Conservation (phyloP, 306 rosid species). For the Prunus davidiana region DNA sequence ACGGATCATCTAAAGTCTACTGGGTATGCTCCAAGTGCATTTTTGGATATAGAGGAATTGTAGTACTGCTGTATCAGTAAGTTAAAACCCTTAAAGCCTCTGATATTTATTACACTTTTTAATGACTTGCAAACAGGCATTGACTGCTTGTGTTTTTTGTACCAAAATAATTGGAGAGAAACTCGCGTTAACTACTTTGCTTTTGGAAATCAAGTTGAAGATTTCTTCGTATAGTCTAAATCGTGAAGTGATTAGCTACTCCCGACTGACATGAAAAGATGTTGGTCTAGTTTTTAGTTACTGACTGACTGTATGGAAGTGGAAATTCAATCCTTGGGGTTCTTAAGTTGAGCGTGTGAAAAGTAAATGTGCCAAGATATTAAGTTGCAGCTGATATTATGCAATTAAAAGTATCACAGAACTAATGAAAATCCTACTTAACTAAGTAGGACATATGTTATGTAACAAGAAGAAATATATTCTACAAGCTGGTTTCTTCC, state of each 20-base stretch:
- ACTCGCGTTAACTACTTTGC: not conserved
- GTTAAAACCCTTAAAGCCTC: not conserved
- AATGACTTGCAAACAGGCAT: not conserved
- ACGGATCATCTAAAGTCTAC: constrained; percentile 49
- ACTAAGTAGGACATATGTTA: not conserved
- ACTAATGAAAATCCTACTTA: not conserved
- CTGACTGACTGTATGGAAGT: not conserved
- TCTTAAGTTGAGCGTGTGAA: not conserved
- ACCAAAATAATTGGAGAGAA: not conserved
- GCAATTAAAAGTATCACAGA: not conserved
- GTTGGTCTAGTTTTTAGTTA: not conserved
- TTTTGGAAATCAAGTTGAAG: not conserved
- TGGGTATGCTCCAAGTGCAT: constrained; percentile 12
- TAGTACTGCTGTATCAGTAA: constrained; percentile 9
- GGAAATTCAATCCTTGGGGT: not conserved
- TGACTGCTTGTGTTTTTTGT: not conserved
- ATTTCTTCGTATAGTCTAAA: not conserved
- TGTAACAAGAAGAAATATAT: not conserved
- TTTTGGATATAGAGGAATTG: constrained; percentile 26
- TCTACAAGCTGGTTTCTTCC: not conserved
- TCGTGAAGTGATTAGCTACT: not conserved
- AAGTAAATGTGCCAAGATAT: not conserved
- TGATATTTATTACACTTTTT: not conserved
- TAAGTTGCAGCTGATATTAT: not conserved
- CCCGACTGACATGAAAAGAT: not conserved